Percentiles rank a stretch among this genome's conserved stretches.
Conservation (phyloP, 2,329 filamentous ascomycete genomes). For the Penicillium sp. region DNA sequence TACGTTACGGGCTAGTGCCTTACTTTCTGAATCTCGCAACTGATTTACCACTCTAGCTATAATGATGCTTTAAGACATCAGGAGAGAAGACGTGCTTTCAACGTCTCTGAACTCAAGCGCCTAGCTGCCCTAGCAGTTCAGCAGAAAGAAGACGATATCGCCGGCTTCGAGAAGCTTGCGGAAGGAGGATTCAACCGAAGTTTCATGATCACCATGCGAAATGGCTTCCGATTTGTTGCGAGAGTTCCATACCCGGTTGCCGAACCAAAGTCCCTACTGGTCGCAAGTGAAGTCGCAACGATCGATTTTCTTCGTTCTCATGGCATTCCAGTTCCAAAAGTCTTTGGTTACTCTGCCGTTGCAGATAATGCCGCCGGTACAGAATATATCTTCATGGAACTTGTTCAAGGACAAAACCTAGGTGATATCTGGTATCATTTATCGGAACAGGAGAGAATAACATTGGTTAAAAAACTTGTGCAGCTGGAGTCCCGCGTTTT, state of each 20-base stretch:
- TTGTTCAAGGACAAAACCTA: conserved; percentile 29
- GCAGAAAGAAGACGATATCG: conserved; percentile 11
- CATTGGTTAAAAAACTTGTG: conserved; percentile 19
- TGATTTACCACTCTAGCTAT: too few relatives aligned
- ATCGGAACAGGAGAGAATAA: conserved; percentile 9
- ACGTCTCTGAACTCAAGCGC: too few relatives aligned
- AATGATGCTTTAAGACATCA: too few relatives aligned
- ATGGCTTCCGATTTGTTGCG: conserved; percentile 24
- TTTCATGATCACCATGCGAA: conserved; percentile 23
- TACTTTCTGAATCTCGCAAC: too few relatives aligned
- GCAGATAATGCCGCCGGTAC: conserved; percentile 38
- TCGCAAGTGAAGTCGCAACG: conserved; percentile 42
- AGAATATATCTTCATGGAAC: conserved; percentile 44
- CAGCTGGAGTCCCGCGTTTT: conserved; percentile 22
- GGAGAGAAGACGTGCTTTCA: too few relatives aligned
- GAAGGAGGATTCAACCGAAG: conserved; percentile 31
- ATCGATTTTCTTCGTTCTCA: conserved; percentile 34
- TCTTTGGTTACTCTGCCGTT: conserved; percentile 36
- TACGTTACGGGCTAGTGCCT: too few relatives aligned
- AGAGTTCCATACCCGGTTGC: conserved; percentile 27
- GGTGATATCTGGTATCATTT: conserved; percentile 34
- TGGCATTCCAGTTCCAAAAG: conserved; percentile 33
- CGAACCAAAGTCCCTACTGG: conserved; percentile 26
- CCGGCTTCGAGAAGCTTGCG: conserved; percentile 27
- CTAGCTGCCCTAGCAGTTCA: conserved; percentile 8